These are phyloP conservation scores for Backusella morwellensis DNA, from an alignment of 192 early-diverging fungal genomes.

Conservation along the genomic window DNA sequence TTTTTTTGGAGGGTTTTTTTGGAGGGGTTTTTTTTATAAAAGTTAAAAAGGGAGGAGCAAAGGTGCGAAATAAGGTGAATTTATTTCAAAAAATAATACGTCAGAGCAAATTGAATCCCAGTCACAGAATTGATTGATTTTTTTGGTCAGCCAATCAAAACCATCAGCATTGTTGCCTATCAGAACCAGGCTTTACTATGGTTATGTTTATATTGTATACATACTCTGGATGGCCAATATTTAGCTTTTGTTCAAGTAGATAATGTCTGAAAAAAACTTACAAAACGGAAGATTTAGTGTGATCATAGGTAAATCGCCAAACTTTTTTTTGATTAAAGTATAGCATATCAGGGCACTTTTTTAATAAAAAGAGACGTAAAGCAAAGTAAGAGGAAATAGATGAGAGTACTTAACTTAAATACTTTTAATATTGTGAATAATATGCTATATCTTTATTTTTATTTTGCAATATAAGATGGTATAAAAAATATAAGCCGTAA, in stretches of 20 bases:
- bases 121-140: neutral
- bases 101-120: neutral
- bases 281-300: too few species aligned
- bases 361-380: too few species aligned
- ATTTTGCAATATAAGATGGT: conserved; percentile 1
- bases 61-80: neutral
- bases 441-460: neutral
- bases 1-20: too few species aligned
- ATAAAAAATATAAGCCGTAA: neutral
- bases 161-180: too few species aligned
- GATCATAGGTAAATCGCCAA: too few species aligned
- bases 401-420: neutral
- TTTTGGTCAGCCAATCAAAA: neutral
- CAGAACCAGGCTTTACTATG: neutral
- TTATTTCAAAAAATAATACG: neutral
- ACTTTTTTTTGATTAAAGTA: too few species aligned
- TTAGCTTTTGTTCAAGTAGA: too few species aligned
- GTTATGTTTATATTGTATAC: too few species aligned
- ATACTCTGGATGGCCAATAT: too few species aligned
- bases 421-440: neutral
- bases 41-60: neutral
- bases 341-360: too few species aligned
- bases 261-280: too few species aligned
- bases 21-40: neutral
- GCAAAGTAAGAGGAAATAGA: too few species aligned